A percentile compares a stretch with the other conserved stretches of the same genome.
phyloP scores from a whole-genome alignment of 768 basidiomycete genomes.

The Lyophyllum shimeji region DNA sequence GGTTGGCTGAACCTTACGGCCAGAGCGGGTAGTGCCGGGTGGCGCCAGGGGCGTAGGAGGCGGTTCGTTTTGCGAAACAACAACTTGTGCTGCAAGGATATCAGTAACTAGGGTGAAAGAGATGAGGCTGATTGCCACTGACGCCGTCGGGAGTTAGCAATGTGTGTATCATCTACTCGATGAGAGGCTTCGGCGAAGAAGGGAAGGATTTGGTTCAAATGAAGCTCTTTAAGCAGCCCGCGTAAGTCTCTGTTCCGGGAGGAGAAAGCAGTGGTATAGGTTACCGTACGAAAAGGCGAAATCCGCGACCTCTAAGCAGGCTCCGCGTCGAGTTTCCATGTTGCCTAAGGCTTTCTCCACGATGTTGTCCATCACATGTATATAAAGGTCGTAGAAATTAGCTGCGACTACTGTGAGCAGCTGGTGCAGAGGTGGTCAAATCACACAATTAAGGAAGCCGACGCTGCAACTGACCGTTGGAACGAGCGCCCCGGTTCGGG shows the following conservation, averaged over 20 bases:
- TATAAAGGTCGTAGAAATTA: constrained; percentile 19
- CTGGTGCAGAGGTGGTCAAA: neutral
- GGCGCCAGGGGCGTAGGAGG: neutral
- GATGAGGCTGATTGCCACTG: neutral
- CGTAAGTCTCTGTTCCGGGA: neutral
- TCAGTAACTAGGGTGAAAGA: neutral
- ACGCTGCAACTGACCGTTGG: constrained; percentile 5
- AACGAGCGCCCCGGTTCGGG: constrained; percentile 6
- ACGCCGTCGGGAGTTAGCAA: neutral
- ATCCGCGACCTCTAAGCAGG: constrained; percentile 13
- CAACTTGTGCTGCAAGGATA: neutral
- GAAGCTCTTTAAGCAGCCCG: constrained; percentile 3
- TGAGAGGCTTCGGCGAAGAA: neutral
- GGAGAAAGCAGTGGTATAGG: neutral
- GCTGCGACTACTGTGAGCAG: constrained; percentile 14
- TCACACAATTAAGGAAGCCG: neutral
- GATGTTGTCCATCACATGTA: constrained; percentile 16
- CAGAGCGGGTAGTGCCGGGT: neutral
- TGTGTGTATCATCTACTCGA: neutral
- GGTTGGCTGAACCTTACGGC: neutral
- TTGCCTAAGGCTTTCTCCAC: constrained; percentile 11
- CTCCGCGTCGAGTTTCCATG: constrained; percentile 10
- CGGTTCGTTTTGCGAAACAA: neutral
- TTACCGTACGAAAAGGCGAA: constrained; percentile 18
- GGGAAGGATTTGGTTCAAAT: constrained; percentile 2